Conservation (phyloP, 2,329 filamentous ascomycete genomes). For the Purpureocillium takamizusanense region DNA sequence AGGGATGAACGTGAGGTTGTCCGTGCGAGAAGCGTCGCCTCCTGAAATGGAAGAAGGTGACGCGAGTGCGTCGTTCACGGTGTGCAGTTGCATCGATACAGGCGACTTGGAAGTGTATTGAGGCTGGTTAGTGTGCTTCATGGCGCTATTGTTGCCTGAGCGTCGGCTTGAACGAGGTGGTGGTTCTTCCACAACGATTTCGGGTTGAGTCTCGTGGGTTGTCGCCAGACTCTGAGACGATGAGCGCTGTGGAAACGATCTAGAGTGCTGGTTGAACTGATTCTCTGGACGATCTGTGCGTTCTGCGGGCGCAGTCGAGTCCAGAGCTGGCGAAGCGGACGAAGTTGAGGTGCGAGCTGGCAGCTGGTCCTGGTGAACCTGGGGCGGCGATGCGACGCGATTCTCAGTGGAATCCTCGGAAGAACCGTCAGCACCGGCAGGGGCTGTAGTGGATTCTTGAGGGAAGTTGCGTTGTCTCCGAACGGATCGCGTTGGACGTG, state of each 20-base stretch:
- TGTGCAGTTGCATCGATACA: constrained; percentile 8
- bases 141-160: constrained; percentile 1
- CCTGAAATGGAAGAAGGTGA: constrained; percentile 58
- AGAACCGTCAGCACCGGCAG: constrained; percentile 34
- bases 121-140: constrained; percentile 3
- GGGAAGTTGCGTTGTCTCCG: constrained; percentile 37
- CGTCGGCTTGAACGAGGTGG: constrained; percentile 32
- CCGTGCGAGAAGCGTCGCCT: constrained; percentile 58
- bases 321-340: constrained; percentile 42
- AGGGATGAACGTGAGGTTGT: constrained; percentile 72
- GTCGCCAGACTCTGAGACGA: constrained; percentile 41
- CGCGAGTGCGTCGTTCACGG: constrained; percentile 18
- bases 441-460: constrained; percentile 30
- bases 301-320: constrained; percentile 49
- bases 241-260: constrained; percentile 41
- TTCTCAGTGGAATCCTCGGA: constrained; percentile 23
- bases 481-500: constrained; percentile 41
- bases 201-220: constrained; percentile 12
- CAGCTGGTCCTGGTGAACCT: constrained; percentile 19
- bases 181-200: constrained; percentile 27
- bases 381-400: constrained; percentile 9
- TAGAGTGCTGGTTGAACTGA: constrained; percentile 6
- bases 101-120: constrained; percentile 7
- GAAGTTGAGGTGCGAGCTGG: constrained; percentile 23
- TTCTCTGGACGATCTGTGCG: constrained; percentile 16